phyloP scores from a whole-genome alignment of 192 early-diverging fungal genomes.

The Helicostylum pulchrum region DNA sequence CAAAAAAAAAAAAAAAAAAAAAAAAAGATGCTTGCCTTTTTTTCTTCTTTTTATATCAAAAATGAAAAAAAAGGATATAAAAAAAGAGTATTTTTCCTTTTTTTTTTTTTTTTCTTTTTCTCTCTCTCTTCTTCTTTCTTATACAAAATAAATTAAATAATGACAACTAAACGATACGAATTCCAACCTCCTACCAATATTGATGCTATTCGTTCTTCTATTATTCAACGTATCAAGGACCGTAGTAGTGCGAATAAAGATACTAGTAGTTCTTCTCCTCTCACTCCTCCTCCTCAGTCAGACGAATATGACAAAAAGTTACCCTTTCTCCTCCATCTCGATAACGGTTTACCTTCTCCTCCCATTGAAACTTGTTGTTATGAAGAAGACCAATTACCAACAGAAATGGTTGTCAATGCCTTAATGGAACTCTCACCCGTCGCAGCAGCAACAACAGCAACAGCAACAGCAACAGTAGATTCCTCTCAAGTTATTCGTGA shows the following conservation, averaged over 20 bases:
- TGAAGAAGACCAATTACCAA: neutral
- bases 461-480: neutral
- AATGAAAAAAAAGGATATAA: neutral
- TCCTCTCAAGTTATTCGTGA: neutral
- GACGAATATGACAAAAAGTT: neutral
- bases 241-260: neutral
- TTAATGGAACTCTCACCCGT: conserved; percentile 10
- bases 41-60: conserved; percentile 2
- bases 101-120: neutral
- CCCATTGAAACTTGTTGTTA: conserved; percentile 12
- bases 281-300: neutral
- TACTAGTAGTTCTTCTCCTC: neutral
- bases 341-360: conserved; percentile 22
- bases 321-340: conserved; percentile 10
- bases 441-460: neutral
- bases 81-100: neutral
- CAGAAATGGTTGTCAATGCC: conserved; percentile 15
- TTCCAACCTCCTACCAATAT: conserved; percentile 19
- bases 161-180: conserved; percentile 8
- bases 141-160: neutral
- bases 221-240: conserved; percentile 14
- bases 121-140: neutral
- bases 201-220: conserved; percentile 13
- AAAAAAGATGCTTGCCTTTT: conserved; percentile 1
- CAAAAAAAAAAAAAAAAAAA: neutral